Percentiles rank a stretch among this genome's conserved stretches.
phyloP scores from a whole-genome alignment of 371 early-diverging fungal genomes.

The Circinella minor region DNA sequence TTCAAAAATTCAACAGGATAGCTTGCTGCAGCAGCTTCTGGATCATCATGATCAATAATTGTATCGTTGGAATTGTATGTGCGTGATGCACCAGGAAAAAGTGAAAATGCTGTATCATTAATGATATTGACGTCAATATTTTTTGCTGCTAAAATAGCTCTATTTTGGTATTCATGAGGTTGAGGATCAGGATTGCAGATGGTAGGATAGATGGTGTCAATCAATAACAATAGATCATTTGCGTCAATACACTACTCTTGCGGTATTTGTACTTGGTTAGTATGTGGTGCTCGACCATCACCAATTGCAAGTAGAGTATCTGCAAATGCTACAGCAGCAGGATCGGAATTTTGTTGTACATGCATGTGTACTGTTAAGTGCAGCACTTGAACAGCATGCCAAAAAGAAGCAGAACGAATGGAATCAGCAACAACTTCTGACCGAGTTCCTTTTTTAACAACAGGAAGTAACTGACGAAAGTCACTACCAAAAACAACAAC shows the following conservation, averaged over 20 bases:
- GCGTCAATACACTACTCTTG: not conserved
- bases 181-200: not conserved
- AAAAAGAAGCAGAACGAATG: no score
- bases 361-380: no score
- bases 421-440: no score
- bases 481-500: no score
- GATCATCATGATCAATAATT: not conserved
- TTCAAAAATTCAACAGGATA: not conserved
- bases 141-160: conserved; percentile 2
- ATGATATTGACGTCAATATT: not conserved
- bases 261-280: not conserved
- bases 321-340: not conserved
- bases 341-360: not conserved
- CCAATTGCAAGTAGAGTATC: conserved; percentile 5
- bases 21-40: not conserved
- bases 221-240: not conserved
- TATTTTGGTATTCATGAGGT: not conserved
- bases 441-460: no score
- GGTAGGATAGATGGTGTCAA: not conserved
- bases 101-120: not conserved
- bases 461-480: no score
- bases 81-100: not conserved
- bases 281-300: conserved; percentile 7
- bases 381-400: no score
- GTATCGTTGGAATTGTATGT: not conserved